These are phyloP conservation scores for Anthracocystis walkeri DNA, from an alignment of 1,284 basidiomycete species.

Conservation along the genomic window DNA sequence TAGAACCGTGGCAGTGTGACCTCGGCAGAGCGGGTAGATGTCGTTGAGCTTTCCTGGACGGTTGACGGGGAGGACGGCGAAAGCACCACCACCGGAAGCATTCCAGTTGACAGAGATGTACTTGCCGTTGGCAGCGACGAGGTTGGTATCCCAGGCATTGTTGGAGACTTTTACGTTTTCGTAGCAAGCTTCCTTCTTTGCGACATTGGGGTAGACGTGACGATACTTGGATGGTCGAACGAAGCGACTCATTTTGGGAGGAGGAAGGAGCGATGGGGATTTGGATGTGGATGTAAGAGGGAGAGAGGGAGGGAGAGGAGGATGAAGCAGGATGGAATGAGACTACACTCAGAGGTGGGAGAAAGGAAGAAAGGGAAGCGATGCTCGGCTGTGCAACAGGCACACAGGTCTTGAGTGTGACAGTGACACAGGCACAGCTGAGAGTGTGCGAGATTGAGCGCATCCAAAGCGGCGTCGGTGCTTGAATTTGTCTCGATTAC, in stretches of 20 bases:
- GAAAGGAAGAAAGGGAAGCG: background rate
- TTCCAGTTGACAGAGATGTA: constrained; percentile 96
- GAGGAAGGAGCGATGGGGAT: background rate
- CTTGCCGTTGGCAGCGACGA: constrained; percentile 78
- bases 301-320: background rate
- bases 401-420: background rate
- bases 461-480: constrained; percentile 1
- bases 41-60: constrained; percentile 80
- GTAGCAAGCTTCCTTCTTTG: constrained; percentile 72
- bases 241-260: constrained; percentile 71
- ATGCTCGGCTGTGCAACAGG: constrained; percentile 21
- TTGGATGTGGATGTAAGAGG: background rate
- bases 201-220: constrained; percentile 82
- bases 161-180: constrained; percentile 84
- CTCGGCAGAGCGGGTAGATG: constrained; percentile 88
- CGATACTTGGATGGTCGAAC: constrained; percentile 76
- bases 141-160: constrained; percentile 91
- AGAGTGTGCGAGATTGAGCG: no score
- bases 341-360: background rate
- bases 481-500: background rate
- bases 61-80: constrained; percentile 84
- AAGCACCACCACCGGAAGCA: constrained; percentile 91
- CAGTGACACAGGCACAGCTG: background rate
- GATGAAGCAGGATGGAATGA: constrained; percentile 2
- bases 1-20: constrained; percentile 83